Base-by-base conservation (phyloP, 148 eudicot species). In the Camellia granthamiana region DNA sequence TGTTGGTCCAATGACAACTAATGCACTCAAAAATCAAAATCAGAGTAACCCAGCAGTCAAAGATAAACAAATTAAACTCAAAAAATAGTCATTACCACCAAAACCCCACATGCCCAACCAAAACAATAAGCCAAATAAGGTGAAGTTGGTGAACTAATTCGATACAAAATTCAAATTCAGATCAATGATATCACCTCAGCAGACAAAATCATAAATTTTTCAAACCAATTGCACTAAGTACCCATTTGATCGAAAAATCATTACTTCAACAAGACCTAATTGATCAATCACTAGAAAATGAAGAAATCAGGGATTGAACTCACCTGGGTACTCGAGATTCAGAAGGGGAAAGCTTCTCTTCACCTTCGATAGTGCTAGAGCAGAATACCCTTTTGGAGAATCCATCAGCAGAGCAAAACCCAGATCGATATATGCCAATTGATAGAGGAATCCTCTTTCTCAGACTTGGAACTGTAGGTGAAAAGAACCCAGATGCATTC, bases 251-350 rank as follows among this genome's bases (percentile, higher is more conserved):
- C 55, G 62, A 54, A 18, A 41, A 77, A 41, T 80, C 47, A 8
- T 18, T 41, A 42, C 11, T 58, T 42, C 77, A 77, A 78, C 64
- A 30, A 74, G 59, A 14, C 56, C 56, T 77, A 46, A 55, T n/a
- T 6, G 30, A 84, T 13, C 19, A 73, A 63, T 14, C 47, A 44
- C 14, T 19, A 51, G 60, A 10, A 78, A 54, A 47, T 13, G 21
- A 69, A 21, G 18, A 5, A 79, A 72, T 30, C 42, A 38, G 41
- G 75, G 75, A 79, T 55, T 23, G 15, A 77, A 54, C 66, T 66
- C 56, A 89, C 93, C 94, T 89, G 72, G 89, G 82, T 19, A 70
- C 82, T 79, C 83, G 80, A 80, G 88, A 86, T 77, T 84, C 76
- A 85, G 85, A 64, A 23, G 85, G 66, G 77, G 88, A 83, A 83